phyloP scores from a whole-genome alignment of 2,329 filamentous ascomycete species.

The Diaporthe vaccinii region DNA sequence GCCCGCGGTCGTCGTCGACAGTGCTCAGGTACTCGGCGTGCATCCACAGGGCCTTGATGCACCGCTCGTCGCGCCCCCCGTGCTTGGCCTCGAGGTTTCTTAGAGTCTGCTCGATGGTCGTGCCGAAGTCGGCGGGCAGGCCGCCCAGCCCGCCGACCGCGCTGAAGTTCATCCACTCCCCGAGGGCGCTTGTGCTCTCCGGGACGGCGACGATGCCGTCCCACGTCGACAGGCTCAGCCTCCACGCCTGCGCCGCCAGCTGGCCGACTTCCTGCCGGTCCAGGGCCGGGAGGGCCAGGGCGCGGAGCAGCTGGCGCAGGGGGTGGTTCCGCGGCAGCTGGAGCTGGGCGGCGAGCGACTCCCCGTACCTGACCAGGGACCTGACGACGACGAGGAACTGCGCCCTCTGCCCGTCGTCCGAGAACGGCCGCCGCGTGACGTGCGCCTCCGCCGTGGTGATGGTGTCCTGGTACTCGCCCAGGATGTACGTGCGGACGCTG shows the following conservation, averaged over 20 bases:
- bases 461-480: not conserved
- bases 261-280: constrained; percentile 9
- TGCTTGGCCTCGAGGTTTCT: constrained; percentile 12
- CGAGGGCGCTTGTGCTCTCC: not conserved
- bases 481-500: constrained; percentile 7
- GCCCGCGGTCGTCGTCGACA: not conserved
- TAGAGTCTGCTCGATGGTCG: constrained; percentile 5
- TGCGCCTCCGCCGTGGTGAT: constrained; percentile 2
- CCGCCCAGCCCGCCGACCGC: not conserved
- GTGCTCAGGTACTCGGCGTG: constrained; percentile 8
- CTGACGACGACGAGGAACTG: constrained; percentile 34
- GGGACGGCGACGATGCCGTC: constrained; percentile 10
- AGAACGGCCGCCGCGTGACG: constrained; percentile 10
- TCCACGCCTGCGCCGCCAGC: constrained; percentile 30
- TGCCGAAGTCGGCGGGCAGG: not conserved
- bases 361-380: constrained; percentile 28
- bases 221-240: constrained; percentile 30
- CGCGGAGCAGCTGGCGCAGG: constrained; percentile 3
- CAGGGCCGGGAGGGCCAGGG: constrained; percentile 2
- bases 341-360: not conserved
- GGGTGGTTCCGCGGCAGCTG: constrained; percentile 8
- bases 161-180: constrained; percentile 23
- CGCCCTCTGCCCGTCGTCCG: not conserved
- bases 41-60: constrained; percentile 6
- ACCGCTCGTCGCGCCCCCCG: constrained; percentile 13